Evolutionary conservation across 2,329 filamentous ascomycete genomes (phyloP).

Genomic region (Arthrobotrys sphaeroides): DNA sequence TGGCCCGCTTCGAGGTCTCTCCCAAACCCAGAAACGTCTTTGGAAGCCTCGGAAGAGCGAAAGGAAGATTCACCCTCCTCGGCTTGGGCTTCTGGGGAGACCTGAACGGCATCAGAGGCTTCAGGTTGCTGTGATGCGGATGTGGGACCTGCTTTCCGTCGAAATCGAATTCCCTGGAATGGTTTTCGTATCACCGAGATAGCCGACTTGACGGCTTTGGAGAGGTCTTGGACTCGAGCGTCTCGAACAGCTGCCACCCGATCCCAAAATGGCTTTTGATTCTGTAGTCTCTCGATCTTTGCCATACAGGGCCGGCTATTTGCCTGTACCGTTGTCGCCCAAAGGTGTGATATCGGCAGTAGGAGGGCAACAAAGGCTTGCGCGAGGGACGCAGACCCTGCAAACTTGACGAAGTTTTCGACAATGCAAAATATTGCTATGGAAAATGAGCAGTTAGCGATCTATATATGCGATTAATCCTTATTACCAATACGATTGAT

Average conservation of each 20-base stretch:
- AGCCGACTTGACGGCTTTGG: not conserved
- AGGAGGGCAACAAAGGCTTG: conserved; percentile 71
- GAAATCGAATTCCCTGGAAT: not conserved
- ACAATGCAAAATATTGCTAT: conserved; percentile 71
- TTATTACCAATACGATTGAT: not conserved
- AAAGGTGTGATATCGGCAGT: conserved; percentile 73
- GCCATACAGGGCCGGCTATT: conserved; percentile 69
- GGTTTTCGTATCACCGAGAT: not conserved
- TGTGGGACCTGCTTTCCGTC: not conserved
- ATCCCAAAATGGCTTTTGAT: conserved; percentile 40
- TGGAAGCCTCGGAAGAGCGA: not conserved
- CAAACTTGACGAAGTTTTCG: conserved; percentile 66
- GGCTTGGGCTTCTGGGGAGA: too few relatives aligned
- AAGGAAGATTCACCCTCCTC: not conserved
- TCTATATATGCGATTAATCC: not conserved
- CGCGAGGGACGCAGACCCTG: conserved; percentile 68
- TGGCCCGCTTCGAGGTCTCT: conserved; percentile 24
- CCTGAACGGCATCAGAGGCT: too few relatives aligned
- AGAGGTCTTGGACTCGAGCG: not conserved
- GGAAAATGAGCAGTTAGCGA: not conserved
- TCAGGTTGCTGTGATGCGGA: not conserved
- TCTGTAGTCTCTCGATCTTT: conserved; percentile 56
- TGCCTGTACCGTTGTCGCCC: conserved; percentile 67
- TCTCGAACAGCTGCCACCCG: conserved; percentile 38
- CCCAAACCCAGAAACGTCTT: conserved; percentile 12